A percentile compares a stretch with the other conserved stretches of the same genome.
Evolutionary conservation across 2,329 filamentous ascomycete genomes (phyloP).

Genomic region (Sclerotinia borealis): DNA sequence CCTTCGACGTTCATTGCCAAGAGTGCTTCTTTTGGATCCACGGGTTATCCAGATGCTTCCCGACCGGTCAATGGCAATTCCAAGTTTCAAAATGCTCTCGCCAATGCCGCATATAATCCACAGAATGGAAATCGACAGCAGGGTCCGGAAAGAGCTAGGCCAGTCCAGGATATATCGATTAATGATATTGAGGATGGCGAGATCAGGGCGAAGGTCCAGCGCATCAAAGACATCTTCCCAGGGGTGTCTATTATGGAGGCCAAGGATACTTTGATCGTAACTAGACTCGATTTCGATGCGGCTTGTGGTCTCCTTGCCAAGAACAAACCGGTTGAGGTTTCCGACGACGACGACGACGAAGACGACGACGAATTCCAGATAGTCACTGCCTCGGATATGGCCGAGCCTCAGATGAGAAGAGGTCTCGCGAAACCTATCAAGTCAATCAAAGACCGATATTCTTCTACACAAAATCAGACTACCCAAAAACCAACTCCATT

Average conservation of each 20-base stretch:
- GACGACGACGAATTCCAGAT: too few relatives aligned
- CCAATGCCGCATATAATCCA: constrained; percentile 22
- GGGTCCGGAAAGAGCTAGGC: constrained; percentile 40
- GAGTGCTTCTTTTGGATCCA: constrained; percentile 35
- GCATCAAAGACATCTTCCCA: constrained; percentile 45
- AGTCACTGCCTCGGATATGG: constrained; percentile 21
- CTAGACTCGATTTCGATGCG: constrained; percentile 48
- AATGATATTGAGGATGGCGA: constrained; percentile 46
- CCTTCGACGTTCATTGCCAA: constrained; percentile 48
- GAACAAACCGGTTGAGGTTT: constrained; percentile 19
- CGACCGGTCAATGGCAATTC: constrained; percentile 39
- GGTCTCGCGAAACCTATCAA: constrained; percentile 47
- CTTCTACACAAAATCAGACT: constrained; percentile 38
- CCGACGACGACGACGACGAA: constrained; percentile 34
- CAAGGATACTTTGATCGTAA: constrained; percentile 43
- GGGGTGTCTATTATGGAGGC: constrained; percentile 40
- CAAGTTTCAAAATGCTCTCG: constrained; percentile 30
- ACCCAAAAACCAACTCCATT: constrained; percentile 20
- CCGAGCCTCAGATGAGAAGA: constrained; percentile 47
- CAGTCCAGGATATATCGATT: constrained; percentile 40
- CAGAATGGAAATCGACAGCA: constrained; percentile 26
- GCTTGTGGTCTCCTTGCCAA: constrained; percentile 42
- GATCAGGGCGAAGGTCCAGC: constrained; percentile 44
- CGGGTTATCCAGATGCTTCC: constrained; percentile 22
- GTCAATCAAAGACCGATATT: constrained; percentile 54